Conservation (phyloP, 2,329 filamentous ascomycete species). For the Alternaria burnsii region DNA sequence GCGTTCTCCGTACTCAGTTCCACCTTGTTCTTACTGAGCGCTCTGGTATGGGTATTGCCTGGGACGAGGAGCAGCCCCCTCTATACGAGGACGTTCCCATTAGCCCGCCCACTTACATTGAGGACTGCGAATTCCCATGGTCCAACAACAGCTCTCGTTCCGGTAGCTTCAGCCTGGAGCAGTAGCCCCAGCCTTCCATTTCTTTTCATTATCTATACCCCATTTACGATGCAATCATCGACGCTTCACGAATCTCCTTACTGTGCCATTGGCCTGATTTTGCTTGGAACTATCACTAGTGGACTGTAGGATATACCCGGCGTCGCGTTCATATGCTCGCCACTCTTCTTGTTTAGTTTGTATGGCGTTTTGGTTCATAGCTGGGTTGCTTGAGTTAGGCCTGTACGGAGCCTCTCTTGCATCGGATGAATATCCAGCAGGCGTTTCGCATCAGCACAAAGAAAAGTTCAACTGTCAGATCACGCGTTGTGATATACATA, state of each 20-base stretch:
- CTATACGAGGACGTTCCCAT: slow-evolving; percentile 93
- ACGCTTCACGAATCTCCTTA: slow-evolving; percentile 34
- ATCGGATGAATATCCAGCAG: slow-evolving; percentile 14
- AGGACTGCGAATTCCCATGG: slow-evolving; percentile 36
- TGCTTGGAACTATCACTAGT: slow-evolving; percentile 26
- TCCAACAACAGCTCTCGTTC: slow-evolving; percentile 36
- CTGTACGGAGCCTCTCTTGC: slow-evolving; percentile 22
- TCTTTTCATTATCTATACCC: slow-evolving; percentile 10
- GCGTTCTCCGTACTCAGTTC: slow-evolving; percentile 94
- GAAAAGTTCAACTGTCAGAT: slow-evolving; percentile 5
- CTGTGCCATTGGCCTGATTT: slow-evolving; percentile 25
- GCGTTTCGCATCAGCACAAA: slow-evolving; percentile 5
- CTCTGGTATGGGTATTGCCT: slow-evolving; percentile 86
- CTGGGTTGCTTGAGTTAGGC: slow-evolving; percentile 24
- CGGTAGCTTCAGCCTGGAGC: slow-evolving; percentile 34
- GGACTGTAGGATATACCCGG: slow-evolving; percentile 41
- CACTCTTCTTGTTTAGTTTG: slow-evolving; percentile 9
- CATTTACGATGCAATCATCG: slow-evolving; percentile 10
- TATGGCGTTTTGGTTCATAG: slow-evolving; percentile 14
- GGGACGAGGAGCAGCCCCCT: slow-evolving; percentile 95
- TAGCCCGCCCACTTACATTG: slow-evolving; percentile 71
- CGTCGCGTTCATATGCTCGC: slow-evolving; percentile 14
- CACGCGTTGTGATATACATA: not conserved
- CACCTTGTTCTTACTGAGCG: slow-evolving; percentile 82
- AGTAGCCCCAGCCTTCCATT: slow-evolving; percentile 1